Conservation (phyloP, 2,329 filamentous ascomycete genomes). For the Exophiala spinifera region DNA sequence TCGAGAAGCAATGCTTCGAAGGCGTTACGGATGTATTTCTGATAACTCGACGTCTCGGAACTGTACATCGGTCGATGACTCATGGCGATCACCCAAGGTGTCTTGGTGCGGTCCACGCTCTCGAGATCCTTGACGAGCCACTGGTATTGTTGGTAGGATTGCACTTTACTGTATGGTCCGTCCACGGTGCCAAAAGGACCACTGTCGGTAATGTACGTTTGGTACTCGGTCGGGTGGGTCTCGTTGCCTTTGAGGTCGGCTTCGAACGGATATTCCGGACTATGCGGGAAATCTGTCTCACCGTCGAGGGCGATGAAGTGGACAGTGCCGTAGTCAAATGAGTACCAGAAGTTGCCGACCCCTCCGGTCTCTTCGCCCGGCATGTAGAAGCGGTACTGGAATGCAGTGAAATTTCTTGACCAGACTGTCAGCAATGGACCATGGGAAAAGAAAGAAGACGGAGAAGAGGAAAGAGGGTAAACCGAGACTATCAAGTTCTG, state of each 20-base stretch:
- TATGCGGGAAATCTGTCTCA: slow-evolving; percentile 52
- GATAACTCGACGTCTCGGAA: slow-evolving; percentile 45
- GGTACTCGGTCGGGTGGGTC: slow-evolving; percentile 38
- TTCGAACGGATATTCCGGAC: slow-evolving; percentile 46
- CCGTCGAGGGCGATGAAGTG: slow-evolving; percentile 50
- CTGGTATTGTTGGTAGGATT: slow-evolving; percentile 47
- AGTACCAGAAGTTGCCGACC: slow-evolving; percentile 55
- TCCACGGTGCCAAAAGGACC: slow-evolving; percentile 50
- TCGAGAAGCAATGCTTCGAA: slow-evolving; percentile 47
- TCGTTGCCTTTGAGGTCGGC: slow-evolving; percentile 44
- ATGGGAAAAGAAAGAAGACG: no score
- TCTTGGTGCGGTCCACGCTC: slow-evolving; percentile 45
- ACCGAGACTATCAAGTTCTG: no score
- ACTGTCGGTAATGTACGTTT: slow-evolving; percentile 49
- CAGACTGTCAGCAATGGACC: background rate
- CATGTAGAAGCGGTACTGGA: slow-evolving; percentile 53
- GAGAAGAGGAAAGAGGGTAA: no score
- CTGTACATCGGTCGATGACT: slow-evolving; percentile 51
- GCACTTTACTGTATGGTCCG: slow-evolving; percentile 40
- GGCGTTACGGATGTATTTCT: slow-evolving; percentile 43
- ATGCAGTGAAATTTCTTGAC: slow-evolving; percentile 50
- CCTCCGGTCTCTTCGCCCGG: slow-evolving; percentile 48
- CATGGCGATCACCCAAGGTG: slow-evolving; percentile 51
- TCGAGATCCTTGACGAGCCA: slow-evolving; percentile 49
- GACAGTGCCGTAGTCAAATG: slow-evolving; percentile 54